Base-by-base conservation (phyloP, 352 stramenopile species). In the Peronospora farinosa region DNA sequence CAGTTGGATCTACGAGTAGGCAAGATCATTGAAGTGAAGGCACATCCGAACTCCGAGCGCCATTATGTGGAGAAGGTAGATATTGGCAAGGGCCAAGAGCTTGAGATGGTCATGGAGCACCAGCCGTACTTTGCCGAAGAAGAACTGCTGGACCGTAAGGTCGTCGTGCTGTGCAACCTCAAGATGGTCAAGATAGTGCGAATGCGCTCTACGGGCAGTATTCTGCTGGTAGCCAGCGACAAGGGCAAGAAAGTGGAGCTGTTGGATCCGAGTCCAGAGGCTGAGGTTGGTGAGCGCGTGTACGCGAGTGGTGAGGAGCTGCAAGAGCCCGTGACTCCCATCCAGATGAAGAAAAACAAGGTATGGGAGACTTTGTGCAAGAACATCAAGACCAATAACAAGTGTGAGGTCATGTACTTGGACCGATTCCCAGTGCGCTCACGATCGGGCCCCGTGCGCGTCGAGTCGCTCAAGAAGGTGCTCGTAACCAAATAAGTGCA, bases 291-390 rank as follows among this genome's bases (percentile, higher is more conserved):
- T 44, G 78, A 88, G 55, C 73, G 74, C 50, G 68, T 88, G 41
- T 85, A 86, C 65, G 78, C 78, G 5, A 78, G 69, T 31, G 78
- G 78, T 44, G 78, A 88, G 53, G 78, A 88, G 54, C 31, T 83
- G 23, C 60, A 72, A 38, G 74, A 88, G 40, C 78, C 78, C 13
- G 75, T 88, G 37, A 88, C 78, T 7, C 62, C 78, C 40, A 86
- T 88, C 43, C 74, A 86, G 65, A 84, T 88, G 72, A 88, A 88
- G 72, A 88, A 88, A 69, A 85, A 86, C 69, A 88, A 88, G 65
- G 74, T 86, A 38, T 88, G 78, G 78, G 78, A 88, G 35, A 69
- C 73, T 42, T 39, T 88, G 15, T 66, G 65, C 63, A 88, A 88
- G 63, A 69, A 74, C 38, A 82, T 88, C 54, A 84, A 76, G 67